phyloP scores from a whole-genome alignment of 257 asterid genomes.

The Forsythia viridissima region DNA sequence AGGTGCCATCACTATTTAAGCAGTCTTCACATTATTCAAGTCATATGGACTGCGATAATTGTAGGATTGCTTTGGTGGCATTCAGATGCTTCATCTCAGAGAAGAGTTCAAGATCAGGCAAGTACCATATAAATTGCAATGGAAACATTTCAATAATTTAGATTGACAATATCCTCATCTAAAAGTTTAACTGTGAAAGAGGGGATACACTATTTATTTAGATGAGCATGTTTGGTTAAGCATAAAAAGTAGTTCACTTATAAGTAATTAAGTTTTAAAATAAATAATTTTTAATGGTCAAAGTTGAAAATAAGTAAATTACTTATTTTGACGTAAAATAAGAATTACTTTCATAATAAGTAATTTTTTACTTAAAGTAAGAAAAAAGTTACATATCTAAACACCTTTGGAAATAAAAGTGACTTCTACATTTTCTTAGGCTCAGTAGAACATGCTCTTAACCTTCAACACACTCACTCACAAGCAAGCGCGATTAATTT shows the following conservation, averaged over 20 bases:
- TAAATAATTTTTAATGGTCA: not conserved
- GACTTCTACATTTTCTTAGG: no score
- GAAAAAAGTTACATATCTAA: no score
- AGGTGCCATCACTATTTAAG: slow-evolving; percentile 47
- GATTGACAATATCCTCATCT: not conserved
- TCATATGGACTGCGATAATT: slow-evolving; percentile 32
- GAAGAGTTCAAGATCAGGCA: slow-evolving; percentile 36
- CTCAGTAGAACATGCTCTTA: no score
- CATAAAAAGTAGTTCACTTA: not conserved
- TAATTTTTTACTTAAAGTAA: no score
- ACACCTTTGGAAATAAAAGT: no score
- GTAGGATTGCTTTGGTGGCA: slow-evolving; percentile 47
- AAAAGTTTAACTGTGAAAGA: no score
- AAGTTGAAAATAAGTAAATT: not conserved
- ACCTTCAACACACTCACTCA: no score
- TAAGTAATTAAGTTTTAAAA: not conserved
- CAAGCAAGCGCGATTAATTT: no score
- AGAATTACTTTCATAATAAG: no score
- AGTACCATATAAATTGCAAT: slow-evolving; percentile 4
- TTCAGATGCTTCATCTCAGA: slow-evolving; percentile 31
- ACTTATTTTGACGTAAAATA: not conserved
- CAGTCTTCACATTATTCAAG: slow-evolving; percentile 42
- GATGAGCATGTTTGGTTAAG: no score
- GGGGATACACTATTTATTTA: no score
- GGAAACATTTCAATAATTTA: not conserved